A percentile compares a stretch with the other conserved stretches of the same genome.
phyloP scores from a whole-genome alignment of 148 eudicot genomes.

The Arctostaphylos glauca region DNA sequence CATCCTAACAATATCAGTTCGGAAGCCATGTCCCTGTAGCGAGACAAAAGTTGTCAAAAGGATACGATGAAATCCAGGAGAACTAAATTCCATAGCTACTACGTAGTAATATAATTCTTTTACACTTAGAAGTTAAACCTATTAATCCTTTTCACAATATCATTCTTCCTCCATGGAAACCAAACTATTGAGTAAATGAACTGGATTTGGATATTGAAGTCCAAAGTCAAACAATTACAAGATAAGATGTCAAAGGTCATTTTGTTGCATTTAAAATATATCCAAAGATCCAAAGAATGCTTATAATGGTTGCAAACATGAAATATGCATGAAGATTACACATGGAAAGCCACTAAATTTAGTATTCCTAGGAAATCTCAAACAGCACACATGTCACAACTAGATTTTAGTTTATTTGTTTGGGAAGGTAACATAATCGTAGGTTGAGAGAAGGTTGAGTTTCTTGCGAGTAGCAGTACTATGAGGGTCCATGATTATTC shows the following conservation, averaged over 20 bases:
- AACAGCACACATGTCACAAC: background rate
- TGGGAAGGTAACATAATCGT: too few species aligned
- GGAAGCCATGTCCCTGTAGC: constrained; percentile 88
- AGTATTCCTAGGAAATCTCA: background rate
- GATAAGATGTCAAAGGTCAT: background rate
- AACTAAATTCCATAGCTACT: background rate
- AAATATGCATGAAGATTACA: background rate
- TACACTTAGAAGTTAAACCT: background rate
- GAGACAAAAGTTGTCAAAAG: constrained; percentile 1
- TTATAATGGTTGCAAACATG: background rate
- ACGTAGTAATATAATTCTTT: background rate
- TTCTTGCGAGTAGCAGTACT: too few species aligned
- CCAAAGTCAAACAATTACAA: background rate
- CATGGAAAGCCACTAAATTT: background rate
- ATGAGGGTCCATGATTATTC: too few species aligned
- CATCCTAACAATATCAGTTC: constrained; percentile 72
- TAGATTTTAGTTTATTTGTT: background rate
- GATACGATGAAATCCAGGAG: background rate
- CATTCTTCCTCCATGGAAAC: background rate
- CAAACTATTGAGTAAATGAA: background rate
- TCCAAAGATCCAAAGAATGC: background rate
- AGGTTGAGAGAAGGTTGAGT: too few species aligned
- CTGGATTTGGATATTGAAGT: background rate
- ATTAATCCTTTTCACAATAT: too few species aligned
- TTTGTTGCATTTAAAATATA: background rate